Percentiles rank a stretch among this genome's conserved stretches.
phyloP scores from a whole-genome alignment of 371 early-diverging fungal species.

The Mortierella sp. region DNA sequence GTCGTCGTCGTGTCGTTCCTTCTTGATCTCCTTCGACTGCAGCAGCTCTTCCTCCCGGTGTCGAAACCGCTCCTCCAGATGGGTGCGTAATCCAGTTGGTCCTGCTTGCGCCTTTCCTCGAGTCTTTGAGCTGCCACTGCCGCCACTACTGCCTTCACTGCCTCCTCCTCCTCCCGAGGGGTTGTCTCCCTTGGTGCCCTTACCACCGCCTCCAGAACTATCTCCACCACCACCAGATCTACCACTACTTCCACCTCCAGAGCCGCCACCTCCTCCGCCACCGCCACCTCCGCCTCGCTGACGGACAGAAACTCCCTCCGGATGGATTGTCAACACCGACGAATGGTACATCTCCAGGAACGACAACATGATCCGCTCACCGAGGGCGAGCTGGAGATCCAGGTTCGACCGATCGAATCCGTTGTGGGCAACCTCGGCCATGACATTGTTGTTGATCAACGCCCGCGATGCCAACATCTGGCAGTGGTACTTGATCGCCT shows the following conservation, averaged over 20 bases:
- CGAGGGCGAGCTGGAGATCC: constrained; percentile 34
- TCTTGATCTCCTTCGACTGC: neutral
- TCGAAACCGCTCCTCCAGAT: neutral
- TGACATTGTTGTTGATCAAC: neutral
- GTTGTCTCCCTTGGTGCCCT: neutral
- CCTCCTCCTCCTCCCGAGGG: no score
- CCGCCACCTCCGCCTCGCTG: no score
- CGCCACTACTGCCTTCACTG: neutral
- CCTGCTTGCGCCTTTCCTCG: neutral
- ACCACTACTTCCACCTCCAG: neutral
- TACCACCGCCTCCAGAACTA: neutral
- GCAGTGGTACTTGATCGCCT: constrained; percentile 24
- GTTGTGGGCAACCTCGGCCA: constrained; percentile 11
- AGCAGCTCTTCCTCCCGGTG: neutral
- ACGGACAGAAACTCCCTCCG: neutral
- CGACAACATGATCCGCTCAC: constrained; percentile 21
- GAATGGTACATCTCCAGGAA: constrained; percentile 19
- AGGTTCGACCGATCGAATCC: constrained; percentile 14
- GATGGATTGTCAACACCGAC: neutral
- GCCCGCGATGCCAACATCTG: constrained; percentile 24
- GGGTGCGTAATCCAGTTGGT: neutral
- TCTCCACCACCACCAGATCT: neutral
- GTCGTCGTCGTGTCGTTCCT: neutral
- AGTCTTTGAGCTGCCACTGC: neutral
- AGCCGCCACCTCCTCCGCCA: neutral